Evolutionary conservation across 495 filamentous ascomycete genomes (phyloP), one percentile per base, ranked within the genome.

Genomic region (Mycothermus thermophilus): DNA sequence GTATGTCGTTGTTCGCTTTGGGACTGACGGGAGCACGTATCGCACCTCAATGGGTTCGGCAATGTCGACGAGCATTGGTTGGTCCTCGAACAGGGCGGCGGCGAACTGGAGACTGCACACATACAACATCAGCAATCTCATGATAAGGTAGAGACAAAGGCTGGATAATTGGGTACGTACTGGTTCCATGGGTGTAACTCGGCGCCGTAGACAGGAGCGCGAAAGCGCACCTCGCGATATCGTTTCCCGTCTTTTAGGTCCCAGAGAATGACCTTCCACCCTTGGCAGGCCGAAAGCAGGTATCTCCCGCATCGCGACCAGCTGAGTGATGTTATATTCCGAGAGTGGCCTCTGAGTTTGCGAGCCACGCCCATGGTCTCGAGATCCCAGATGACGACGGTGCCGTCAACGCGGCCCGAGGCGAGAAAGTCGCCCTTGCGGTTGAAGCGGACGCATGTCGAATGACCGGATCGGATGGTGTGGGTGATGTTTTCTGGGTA

Each of bases 211-310:
- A 94, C 83, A 2, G 88, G 83, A 4, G 86, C 85, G 40, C 83
- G 79, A 45, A 96, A 92, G 36, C 79, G 76, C 35, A 93, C 78
- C 43, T 72, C 63, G 42, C 67, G 63, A 47, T 64, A 58, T 30
- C 59, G 55, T 32, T 58, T 67, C 12, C 67, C 67, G 50, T 84
- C 77, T 43, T 78, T 66, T 29, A 97, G 58, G 58, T 97, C 92
- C 90, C 90, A 97, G 1, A 96, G 67, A 22, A 93, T 83, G 35
- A 76, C 85, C 57, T 86, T 93, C 80, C 87, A 95, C 49, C 93
- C 90, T 46, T 93, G 84, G 10, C 80, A 84, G n/a, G 82, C 77
- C 41, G 82, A 93, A 16, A 96, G 73, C n/a, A 99, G 70, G 57
- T 93, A 96, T 27, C 85, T 71, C 15, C 87, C 86, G 60, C 85